Conservation (phyloP, 768 basidiomycete species). For the Boletus sp. region DNA sequence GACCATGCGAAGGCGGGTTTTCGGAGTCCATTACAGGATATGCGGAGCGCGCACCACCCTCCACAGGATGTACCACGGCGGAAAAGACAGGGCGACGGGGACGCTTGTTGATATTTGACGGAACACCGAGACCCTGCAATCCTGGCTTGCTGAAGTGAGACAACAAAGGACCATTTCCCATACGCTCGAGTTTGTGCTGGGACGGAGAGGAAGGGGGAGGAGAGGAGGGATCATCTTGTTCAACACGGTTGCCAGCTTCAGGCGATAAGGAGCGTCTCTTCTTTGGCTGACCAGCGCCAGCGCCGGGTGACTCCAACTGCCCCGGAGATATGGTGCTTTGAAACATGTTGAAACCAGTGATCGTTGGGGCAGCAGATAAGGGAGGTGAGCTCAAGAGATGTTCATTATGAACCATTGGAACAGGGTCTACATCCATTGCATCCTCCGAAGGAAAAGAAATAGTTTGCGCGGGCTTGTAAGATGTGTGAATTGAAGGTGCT, state of each 20-base stretch:
- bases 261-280: conserved; percentile 63
- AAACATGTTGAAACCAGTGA: conserved; percentile 60
- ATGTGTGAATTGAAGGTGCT: conserved; percentile 12
- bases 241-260: conserved; percentile 37
- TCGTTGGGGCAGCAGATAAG: conserved; percentile 49
- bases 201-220: conserved; percentile 49
- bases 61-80: conserved; percentile 51
- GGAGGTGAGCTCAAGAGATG: conserved; percentile 36
- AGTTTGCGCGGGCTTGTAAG: conserved; percentile 31
- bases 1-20: conserved; percentile 30
- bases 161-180: conserved; percentile 32
- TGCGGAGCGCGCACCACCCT: conserved; percentile 39
- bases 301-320: conserved; percentile 43
- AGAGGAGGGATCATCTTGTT: conserved; percentile 44
- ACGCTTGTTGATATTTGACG: conserved; percentile 54
- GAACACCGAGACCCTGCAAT: conserved; percentile 53
- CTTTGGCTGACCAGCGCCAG: conserved; percentile 40
- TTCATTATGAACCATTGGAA: conserved; percentile 38
- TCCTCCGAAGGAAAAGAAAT: conserved; percentile 51
- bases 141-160: conserved; percentile 47
- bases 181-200: conserved; percentile 45
- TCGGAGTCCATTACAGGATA: conserved; percentile 38
- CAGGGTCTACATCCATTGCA: conserved; percentile 78
- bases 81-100: conserved; percentile 66
- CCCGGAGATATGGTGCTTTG: conserved; percentile 51